A percentile compares a stretch with the other conserved stretches of the same genome.
These are phyloP conservation scores for Diaporthe citriasiana DNA, from an alignment of 2,329 filamentous ascomycete genomes.

Conservation along the genomic window DNA sequence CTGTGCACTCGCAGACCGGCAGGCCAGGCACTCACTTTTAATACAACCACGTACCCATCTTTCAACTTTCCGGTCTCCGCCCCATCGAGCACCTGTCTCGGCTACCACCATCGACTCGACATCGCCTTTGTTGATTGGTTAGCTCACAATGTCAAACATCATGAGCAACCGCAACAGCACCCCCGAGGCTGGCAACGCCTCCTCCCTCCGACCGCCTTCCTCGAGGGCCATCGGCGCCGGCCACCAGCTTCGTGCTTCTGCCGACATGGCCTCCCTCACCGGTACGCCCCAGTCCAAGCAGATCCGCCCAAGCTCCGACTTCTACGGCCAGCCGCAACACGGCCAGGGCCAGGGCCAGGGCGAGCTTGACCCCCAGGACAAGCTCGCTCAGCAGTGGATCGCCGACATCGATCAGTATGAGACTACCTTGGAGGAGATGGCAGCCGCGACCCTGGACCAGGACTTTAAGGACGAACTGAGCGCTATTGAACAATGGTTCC, in stretches of 20 bases:
- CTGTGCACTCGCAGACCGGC: constrained; percentile 42
- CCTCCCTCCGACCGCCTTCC: constrained; percentile 84
- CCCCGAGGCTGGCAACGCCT: constrained; percentile 87
- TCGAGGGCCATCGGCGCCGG: constrained; percentile 83
- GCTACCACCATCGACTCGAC: constrained; percentile 39
- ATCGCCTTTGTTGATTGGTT: constrained; percentile 27
- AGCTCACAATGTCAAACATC: constrained; percentile 76
- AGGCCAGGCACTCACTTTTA: constrained; percentile 43
- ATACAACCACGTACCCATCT: constrained; percentile 42
- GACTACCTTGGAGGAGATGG: constrained; percentile 99
- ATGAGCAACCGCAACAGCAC: constrained; percentile 96
- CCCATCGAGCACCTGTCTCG: constrained; percentile 41
- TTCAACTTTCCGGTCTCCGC: constrained; percentile 38
- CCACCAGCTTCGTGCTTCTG: constrained; percentile 92
- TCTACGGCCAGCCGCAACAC: constrained; percentile 85
- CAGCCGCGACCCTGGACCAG: constrained; percentile 96
- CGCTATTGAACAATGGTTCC: constrained; percentile 99
- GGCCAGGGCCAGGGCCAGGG: constrained; percentile 75
- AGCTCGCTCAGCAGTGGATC: constrained; percentile 97
- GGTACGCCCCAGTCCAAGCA: constrained; percentile 76
- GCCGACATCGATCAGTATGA: constrained; percentile 99
- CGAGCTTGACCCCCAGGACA: constrained; percentile 88
- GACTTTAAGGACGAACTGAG: constrained; percentile 99
- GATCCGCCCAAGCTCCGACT: constrained; percentile 94
- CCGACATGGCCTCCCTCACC: constrained; percentile 91